Conservation (phyloP, 768 basidiomycete species). For the Chalciporus pseudorubinellus region DNA sequence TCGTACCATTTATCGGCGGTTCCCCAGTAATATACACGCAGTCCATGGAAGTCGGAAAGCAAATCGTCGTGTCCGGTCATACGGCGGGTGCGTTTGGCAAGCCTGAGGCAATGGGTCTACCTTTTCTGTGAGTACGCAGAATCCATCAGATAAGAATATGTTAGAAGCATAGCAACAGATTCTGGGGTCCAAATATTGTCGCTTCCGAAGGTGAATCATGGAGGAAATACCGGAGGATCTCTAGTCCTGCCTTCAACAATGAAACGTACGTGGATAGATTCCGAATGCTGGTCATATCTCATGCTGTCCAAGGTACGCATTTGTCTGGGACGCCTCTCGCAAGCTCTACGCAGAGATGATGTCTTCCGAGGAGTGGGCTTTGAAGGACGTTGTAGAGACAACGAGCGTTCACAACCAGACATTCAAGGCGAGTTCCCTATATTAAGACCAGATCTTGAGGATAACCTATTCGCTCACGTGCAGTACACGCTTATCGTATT, state of each 20-base stretch:
- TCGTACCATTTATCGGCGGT: conserved; percentile 20
- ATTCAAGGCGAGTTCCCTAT: conserved; percentile 14
- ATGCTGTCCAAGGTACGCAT: conserved; percentile 14
- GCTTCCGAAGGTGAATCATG: conserved; percentile 12
- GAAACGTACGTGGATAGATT: conserved; percentile 16
- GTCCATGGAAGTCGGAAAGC: conserved; percentile 20
- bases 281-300: not conserved
- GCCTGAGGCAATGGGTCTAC: conserved; percentile 5
- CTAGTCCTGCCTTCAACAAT: conserved; percentile 23
- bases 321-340: conserved; percentile 20
- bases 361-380: conserved; percentile 15
- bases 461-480: not conserved
- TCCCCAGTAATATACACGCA: conserved; percentile 21
- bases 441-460: not conserved
- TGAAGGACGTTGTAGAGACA: conserved; percentile 16
- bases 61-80: conserved; percentile 18
- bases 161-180: conserved; percentile 4
- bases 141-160: not conserved
- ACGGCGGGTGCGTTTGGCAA: conserved; percentile 20
- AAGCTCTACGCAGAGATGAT: conserved; percentile 22
- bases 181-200: conserved; percentile 20
- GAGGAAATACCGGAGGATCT: conserved; percentile 22
- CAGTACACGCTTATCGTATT: conserved; percentile 24
- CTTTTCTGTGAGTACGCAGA: conserved; percentile 17
- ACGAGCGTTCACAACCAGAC: conserved; percentile 14